phyloP scores from a whole-genome alignment of 176 grass and related monocot genomes.

The Calamus simplicifolius region DNA sequence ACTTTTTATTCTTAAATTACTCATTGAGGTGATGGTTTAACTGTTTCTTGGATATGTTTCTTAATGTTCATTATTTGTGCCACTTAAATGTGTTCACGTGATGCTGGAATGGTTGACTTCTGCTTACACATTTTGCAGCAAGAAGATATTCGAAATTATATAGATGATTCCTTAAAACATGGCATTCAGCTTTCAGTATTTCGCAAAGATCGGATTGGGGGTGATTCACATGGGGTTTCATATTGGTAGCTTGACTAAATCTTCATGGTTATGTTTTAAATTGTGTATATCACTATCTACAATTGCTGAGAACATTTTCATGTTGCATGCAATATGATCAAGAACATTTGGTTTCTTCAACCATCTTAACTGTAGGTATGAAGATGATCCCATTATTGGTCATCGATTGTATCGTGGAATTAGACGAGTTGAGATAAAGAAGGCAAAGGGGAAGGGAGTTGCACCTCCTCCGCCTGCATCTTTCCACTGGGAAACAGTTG shows the following conservation, averaged over 20 bases:
- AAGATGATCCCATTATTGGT: slow-evolving; percentile 76
- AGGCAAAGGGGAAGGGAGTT: slow-evolving; percentile 47
- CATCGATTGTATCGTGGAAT: slow-evolving; percentile 91
- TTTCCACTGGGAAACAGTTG: slow-evolving; percentile 82
- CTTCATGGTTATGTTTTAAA: slow-evolving; percentile 4
- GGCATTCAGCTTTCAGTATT: slow-evolving; percentile 60
- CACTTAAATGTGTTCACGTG: not conserved
- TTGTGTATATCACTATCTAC: too few species aligned
- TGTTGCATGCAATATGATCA: slow-evolving; percentile 1
- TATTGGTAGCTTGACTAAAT: slow-evolving; percentile 58
- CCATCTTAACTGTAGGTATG: slow-evolving; percentile 48
- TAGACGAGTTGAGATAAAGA: slow-evolving; percentile 58
- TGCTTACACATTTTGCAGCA: slow-evolving; percentile 53
- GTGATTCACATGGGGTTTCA: slow-evolving; percentile 84
- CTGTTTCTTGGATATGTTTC: too few species aligned
- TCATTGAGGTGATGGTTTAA: too few species aligned
- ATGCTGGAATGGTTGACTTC: slow-evolving; percentile 14
- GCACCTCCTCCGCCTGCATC: slow-evolving; percentile 36
- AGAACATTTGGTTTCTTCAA: slow-evolving; percentile 23
- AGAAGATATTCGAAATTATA: slow-evolving; percentile 84
- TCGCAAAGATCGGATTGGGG: slow-evolving; percentile 78
- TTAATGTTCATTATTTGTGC: too few species aligned
- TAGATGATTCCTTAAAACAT: slow-evolving; percentile 78
- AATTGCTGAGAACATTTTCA: not conserved
- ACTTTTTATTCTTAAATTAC: too few species aligned